Conservation (phyloP, 257 asterid species). For the Plectranthus barbatus region DNA sequence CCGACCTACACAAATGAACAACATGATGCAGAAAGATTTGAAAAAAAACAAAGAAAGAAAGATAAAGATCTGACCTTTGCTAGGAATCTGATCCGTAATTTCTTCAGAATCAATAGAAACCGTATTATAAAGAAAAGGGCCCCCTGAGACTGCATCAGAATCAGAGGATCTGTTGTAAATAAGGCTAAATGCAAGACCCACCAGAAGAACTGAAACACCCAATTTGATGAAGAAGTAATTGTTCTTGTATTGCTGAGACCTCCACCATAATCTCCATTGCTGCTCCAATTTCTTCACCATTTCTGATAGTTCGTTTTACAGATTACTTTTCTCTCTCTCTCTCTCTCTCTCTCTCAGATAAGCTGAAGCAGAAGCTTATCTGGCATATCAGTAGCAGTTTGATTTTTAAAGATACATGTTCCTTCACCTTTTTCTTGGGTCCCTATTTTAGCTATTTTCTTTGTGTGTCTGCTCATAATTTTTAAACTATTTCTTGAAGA, state of each 20-base stretch:
- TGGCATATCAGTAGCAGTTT: no score
- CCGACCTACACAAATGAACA: neutral
- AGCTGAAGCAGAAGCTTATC: neutral
- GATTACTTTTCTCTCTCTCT: neutral
- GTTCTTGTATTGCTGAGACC: slow-evolving; percentile 29
- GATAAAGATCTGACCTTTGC: slow-evolving; percentile 34
- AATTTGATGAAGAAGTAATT: slow-evolving; percentile 42
- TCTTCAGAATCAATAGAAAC: slow-evolving; percentile 9
- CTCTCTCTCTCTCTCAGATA: neutral
- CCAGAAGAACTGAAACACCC: slow-evolving; percentile 42
- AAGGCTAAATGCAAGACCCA: slow-evolving; percentile 49
- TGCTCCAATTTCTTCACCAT: slow-evolving; percentile 34
- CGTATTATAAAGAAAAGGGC: slow-evolving; percentile 25
- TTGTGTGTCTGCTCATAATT: neutral
- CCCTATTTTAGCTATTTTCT: no score
- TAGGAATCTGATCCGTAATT: slow-evolving; percentile 21
- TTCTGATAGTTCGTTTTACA: neutral
- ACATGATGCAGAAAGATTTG: neutral
- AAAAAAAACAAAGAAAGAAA: neutral
- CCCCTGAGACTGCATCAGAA: slow-evolving; percentile 25
- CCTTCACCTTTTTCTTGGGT: neutral
- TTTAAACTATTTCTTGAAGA: neutral
- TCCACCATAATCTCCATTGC: slow-evolving; percentile 44
- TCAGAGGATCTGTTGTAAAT: slow-evolving; percentile 41
- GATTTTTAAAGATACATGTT: neutral